Percentiles rank a stretch among this genome's conserved stretches.
Evolutionary conservation across 495 filamentous ascomycete genomes (phyloP).

Genomic region (Lophiostoma macrostomum): DNA sequence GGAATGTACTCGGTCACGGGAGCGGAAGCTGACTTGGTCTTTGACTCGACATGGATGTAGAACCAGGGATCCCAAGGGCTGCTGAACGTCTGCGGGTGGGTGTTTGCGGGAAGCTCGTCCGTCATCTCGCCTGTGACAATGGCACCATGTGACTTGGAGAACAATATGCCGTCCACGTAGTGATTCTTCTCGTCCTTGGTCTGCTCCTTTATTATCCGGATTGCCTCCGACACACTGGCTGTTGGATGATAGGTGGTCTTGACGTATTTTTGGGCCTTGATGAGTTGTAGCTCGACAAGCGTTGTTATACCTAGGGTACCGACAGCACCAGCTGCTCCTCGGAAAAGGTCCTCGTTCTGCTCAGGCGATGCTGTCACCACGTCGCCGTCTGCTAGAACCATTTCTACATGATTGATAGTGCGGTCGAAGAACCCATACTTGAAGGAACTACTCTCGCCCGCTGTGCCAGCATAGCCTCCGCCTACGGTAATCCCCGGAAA

Average conservation of each 20-base stretch:
- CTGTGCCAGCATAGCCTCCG: conserved; percentile 60
- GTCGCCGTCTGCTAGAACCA: conserved; percentile 56
- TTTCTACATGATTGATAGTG: conserved; percentile 55
- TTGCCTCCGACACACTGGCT: conserved; percentile 31
- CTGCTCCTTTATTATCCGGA: conserved; percentile 39
- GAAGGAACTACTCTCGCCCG: conserved; percentile 59
- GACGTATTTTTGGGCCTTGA: conserved; percentile 54
- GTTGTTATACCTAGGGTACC: conserved; percentile 58
- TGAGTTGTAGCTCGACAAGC: conserved; percentile 53
- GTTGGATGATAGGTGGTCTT: conserved; percentile 54
- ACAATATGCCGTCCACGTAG: conserved; percentile 49
- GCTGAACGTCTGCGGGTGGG: conserved; percentile 47
- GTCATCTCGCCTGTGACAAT: conserved; percentile 53
- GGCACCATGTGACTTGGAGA: conserved; percentile 49
- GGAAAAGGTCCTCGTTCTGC: conserved; percentile 51
- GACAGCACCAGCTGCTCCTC: conserved; percentile 54
- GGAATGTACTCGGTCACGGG: conserved; percentile 50
- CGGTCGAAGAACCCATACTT: conserved; percentile 58
- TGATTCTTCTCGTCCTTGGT: conserved; percentile 37
- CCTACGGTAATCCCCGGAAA: conserved; percentile 65
- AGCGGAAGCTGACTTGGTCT: conserved; percentile 22
- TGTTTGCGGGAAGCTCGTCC: conserved; percentile 32
- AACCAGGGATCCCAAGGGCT: conserved; percentile 56
- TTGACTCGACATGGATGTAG: conserved; percentile 50
- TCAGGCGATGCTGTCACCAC: conserved; percentile 43